A percentile compares a stretch with the other conserved stretches of the same genome.
phyloP scores from a whole-genome alignment of 805 yeast genomes.

The Debaryomyces maramus region DNA sequence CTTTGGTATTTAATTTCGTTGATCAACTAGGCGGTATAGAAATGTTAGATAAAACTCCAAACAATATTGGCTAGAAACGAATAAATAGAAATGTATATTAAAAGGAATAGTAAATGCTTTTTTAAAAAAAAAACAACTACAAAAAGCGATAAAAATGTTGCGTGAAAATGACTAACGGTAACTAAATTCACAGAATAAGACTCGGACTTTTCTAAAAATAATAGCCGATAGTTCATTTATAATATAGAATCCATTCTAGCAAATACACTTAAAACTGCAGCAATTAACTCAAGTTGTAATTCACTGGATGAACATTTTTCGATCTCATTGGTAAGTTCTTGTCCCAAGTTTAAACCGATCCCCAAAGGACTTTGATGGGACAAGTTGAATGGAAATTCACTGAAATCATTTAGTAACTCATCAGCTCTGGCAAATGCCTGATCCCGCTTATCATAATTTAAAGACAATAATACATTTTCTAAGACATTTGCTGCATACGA shows the following conservation, averaged over 20 bases:
- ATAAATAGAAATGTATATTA: neutral
- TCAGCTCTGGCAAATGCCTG: slow-evolving; percentile 93
- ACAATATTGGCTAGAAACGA: slow-evolving; percentile 7
- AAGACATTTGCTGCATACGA: slow-evolving; percentile 95
- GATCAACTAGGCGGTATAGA: slow-evolving; percentile 30
- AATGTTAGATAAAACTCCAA: slow-evolving; percentile 15
- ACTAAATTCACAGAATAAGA: neutral
- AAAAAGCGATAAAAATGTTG: slow-evolving; percentile 4
- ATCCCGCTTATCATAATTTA: slow-evolving; percentile 82
- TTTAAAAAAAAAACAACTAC: neutral
- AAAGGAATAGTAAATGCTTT: neutral
- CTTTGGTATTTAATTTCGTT: slow-evolving; percentile 49
- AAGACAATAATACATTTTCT: slow-evolving; percentile 76
- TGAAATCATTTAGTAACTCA: slow-evolving; percentile 76
- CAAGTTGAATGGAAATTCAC: slow-evolving; percentile 79
- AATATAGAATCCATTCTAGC: slow-evolving; percentile 89
- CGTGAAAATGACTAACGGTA: slow-evolving; percentile 1
- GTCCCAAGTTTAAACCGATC: slow-evolving; percentile 66
- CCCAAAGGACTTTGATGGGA: slow-evolving; percentile 61
- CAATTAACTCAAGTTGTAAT: slow-evolving; percentile 80
- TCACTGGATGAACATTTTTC: slow-evolving; percentile 52
- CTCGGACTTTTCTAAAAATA: neutral
- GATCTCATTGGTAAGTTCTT: slow-evolving; percentile 53
- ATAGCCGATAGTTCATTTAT: slow-evolving; percentile 26
- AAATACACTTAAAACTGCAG: slow-evolving; percentile 89